Evolutionary conservation across 257 asterid genomes (phyloP).

Genomic region (Rhazya stricta): DNA sequence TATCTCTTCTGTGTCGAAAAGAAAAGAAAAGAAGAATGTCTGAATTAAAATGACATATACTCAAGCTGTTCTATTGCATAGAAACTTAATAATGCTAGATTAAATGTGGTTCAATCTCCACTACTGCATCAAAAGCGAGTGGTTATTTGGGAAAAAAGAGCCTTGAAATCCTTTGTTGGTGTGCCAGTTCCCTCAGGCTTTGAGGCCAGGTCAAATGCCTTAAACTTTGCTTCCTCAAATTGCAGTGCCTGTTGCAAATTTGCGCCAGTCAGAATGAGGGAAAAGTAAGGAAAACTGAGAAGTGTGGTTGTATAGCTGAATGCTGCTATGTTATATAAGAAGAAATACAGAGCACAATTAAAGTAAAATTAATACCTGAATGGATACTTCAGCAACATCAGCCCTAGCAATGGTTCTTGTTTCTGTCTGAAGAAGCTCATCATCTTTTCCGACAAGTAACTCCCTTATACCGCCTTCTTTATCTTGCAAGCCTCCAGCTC

Average conservation of each 20-base stretch:
- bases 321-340: not conserved
- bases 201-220: slow-evolving; percentile 86
- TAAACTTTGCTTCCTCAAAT: slow-evolving; percentile 75
- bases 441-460: slow-evolving; percentile 80
- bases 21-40: no score
- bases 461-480: slow-evolving; percentile 87
- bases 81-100: no score
- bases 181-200: slow-evolving; percentile 82
- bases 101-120: no score
- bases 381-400: slow-evolving; percentile 89
- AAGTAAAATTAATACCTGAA: slow-evolving; percentile 49
- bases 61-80: no score
- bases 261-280: slow-evolving; percentile 5
- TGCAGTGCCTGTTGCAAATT: slow-evolving; percentile 53
- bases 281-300: not conserved
- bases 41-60: no score
- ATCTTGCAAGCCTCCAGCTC: slow-evolving; percentile 97
- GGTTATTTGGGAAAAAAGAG: slow-evolving; percentile 65
- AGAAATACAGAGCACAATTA: not conserved
- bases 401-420: slow-evolving; percentile 68
- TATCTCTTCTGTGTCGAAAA: no score
- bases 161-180: slow-evolving; percentile 79
- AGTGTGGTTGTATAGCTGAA: not conserved
- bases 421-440: slow-evolving; percentile 80
- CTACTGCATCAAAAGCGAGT: slow-evolving; percentile 49